Conservation (phyloP, 2,329 filamentous ascomycete genomes). For the Aspergillus clavatus region DNA sequence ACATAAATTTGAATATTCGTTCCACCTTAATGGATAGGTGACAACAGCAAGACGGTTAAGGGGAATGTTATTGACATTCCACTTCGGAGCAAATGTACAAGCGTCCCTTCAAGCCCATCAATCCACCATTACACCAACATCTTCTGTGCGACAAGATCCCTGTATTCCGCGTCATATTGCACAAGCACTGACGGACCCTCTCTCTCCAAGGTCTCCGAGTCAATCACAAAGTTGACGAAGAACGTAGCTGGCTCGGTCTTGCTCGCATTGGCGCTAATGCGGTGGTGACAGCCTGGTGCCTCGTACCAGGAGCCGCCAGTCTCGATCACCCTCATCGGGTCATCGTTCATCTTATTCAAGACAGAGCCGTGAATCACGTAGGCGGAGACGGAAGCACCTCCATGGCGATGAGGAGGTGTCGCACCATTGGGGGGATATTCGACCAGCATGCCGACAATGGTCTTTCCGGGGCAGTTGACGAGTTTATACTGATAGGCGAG, state of each 20-base stretch:
- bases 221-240: too few species aligned
- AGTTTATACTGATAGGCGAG: conserved; percentile 34
- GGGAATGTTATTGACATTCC: too few species aligned
- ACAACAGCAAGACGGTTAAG: too few species aligned
- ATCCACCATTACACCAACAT: too few species aligned
- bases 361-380: conserved; percentile 38
- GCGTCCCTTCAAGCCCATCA: too few species aligned
- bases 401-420: conserved; percentile 47
- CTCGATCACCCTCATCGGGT: conserved; percentile 36
- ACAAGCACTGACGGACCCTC: too few species aligned
- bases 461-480: conserved; percentile 39
- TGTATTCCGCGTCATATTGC: too few species aligned
- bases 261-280: conserved; percentile 44
- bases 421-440: conserved; percentile 35
- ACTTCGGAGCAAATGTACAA: too few species aligned
- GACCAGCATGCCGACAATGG: conserved; percentile 38
- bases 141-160: too few species aligned
- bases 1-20: too few species aligned
- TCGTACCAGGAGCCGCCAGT: conserved; percentile 43
- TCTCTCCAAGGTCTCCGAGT: too few species aligned
- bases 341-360: conserved; percentile 49
- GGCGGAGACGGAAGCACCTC: conserved; percentile 40
- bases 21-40: too few species aligned
- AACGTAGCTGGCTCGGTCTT: conserved; percentile 33
- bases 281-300: conserved; percentile 47